Conservation (phyloP, 2,329 filamentous ascomycete genomes). For the Emericellopsis atlantica region DNA sequence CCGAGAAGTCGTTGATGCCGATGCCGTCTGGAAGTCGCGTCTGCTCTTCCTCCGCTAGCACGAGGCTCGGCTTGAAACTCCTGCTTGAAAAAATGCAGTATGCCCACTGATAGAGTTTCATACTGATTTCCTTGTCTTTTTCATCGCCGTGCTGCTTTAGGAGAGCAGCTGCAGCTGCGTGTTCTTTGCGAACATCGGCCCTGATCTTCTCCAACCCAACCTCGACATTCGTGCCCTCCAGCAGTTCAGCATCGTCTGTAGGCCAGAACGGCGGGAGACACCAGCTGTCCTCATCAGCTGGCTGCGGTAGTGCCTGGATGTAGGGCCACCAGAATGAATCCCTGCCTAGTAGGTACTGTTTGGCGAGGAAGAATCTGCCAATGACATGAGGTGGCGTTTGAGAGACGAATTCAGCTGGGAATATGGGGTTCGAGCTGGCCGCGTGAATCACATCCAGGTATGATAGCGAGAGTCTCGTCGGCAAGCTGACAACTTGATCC, state of each 20-base stretch:
- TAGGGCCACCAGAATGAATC: conserved; percentile 59
- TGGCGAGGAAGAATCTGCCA: conserved; percentile 55
- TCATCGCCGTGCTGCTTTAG: conserved; percentile 14
- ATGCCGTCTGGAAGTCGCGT: conserved; percentile 17
- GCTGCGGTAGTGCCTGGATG: conserved; percentile 51
- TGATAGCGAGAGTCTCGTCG: conserved; percentile 40
- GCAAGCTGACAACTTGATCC: conserved; percentile 37
- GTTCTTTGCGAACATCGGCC: conserved; percentile 30
- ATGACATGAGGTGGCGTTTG: conserved; percentile 43
- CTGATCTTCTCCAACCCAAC: conserved; percentile 36
- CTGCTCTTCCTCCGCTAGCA: conserved; percentile 25
- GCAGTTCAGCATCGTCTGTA: conserved; percentile 41
- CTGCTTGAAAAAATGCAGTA: conserved; percentile 53
- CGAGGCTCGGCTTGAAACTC: conserved; percentile 50
- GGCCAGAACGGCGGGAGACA: conserved; percentile 52
- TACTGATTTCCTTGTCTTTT: conserved; percentile 22
- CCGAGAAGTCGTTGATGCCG: conserved; percentile 45
- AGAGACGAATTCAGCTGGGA: conserved; percentile 37
- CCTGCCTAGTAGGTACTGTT: conserved; percentile 47
- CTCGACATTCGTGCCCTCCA: conserved; percentile 40
- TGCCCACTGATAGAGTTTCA: conserved; percentile 49
- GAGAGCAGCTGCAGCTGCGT: conserved; percentile 24
- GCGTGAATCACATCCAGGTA: conserved; percentile 37
- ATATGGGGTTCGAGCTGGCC: conserved; percentile 10
- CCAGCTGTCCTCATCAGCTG: conserved; percentile 35